phyloP scores from a whole-genome alignment of 192 early-diverging fungal species.

The Entomortierella parvispora region DNA sequence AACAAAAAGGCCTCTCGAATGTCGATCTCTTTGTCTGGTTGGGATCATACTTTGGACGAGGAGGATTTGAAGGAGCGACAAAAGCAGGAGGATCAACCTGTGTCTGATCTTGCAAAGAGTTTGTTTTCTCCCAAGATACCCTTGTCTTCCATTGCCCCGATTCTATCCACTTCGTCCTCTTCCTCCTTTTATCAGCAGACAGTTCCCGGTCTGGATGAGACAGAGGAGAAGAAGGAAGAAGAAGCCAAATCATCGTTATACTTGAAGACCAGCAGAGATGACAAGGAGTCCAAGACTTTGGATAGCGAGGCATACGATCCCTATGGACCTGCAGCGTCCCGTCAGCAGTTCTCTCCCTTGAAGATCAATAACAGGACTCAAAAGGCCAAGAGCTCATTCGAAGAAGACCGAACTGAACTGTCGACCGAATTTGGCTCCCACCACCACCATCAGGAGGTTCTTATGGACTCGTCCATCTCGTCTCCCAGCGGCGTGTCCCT shows the following conservation, averaged over 20 bases:
- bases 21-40: conserved; percentile 39
- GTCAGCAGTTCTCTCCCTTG: too few relatives aligned
- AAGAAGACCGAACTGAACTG: conserved; percentile 1
- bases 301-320: too few relatives aligned
- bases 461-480: conserved; percentile 11
- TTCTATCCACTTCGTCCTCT: conserved; percentile 14
- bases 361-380: too few relatives aligned
- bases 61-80: neutral
- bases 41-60: conserved; percentile 21
- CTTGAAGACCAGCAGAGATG: neutral
- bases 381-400: conserved; percentile 28
- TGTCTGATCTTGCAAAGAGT: neutral
- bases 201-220: conserved; percentile 41
- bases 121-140: neutral
- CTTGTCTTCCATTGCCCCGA: neutral
- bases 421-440: neutral
- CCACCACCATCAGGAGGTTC: neutral
- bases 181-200: conserved; percentile 38
- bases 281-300: neutral
- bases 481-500: conserved; percentile 19
- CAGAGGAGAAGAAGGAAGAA: neutral
- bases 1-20: conserved; percentile 3
- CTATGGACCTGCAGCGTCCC: too few relatives aligned
- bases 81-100: neutral
- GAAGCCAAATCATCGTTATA: neutral